phyloP scores from a whole-genome alignment of 306 rosid species.

The Vigna angularis region DNA sequence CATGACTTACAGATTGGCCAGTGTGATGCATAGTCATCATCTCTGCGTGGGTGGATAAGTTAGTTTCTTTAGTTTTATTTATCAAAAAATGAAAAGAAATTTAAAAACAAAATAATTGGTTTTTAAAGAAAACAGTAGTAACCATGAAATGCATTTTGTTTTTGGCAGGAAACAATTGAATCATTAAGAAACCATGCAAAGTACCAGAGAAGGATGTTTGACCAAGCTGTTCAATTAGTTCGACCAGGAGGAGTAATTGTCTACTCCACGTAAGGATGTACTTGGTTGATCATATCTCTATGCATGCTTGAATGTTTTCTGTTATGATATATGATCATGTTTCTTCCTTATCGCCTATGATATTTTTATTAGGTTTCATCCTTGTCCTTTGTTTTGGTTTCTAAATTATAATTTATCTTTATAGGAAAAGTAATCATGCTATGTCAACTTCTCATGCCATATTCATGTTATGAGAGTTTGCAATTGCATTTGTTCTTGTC shows the following conservation, averaged over 20 bases:
- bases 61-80: background rate
- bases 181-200: conserved; percentile 77
- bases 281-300: conserved; percentile 38
- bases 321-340: background rate
- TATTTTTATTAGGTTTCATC: conserved; percentile 17
- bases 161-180: conserved; percentile 77
- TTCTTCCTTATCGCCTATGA: background rate
- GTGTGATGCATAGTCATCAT: conserved; percentile 17
- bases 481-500: conserved; percentile 13
- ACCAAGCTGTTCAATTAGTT: conserved; percentile 92
- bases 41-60: conserved; percentile 5
- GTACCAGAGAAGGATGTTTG: conserved; percentile 90
- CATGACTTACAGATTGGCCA: conserved; percentile 15
- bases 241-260: conserved; percentile 86
- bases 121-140: background rate
- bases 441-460: background rate
- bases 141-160: conserved; percentile 31
- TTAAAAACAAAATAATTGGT: background rate
- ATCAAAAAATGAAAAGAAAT: background rate
- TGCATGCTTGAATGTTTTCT: conserved; percentile 23
- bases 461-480: conserved; percentile 7
- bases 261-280: conserved; percentile 85
- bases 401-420: background rate
- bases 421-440: background rate
- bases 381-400: conserved; percentile 20